A percentile compares a stretch with the other conserved stretches of the same genome.
Evolutionary conservation across 441 rosid species (phyloP).

Genomic region (Adansonia rubrostipa): DNA sequence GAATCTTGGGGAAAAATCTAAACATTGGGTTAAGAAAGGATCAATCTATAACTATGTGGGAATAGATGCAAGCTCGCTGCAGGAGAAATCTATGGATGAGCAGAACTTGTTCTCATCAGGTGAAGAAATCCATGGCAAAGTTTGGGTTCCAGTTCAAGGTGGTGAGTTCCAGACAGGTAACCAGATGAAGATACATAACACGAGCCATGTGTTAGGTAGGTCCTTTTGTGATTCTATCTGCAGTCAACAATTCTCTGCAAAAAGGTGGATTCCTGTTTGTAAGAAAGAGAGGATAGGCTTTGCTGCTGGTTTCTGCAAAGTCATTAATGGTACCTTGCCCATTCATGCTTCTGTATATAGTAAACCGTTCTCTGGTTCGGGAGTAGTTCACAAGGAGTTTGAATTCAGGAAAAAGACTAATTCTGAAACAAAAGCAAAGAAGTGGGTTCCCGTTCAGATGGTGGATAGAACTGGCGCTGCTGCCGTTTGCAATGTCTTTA

Average conservation of each 20-base stretch:
- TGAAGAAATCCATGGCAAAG: neutral
- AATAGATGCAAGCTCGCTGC: neutral
- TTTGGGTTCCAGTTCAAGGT: constrained; percentile 1
- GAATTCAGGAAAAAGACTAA: constrained; percentile 8
- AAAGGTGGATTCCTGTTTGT: constrained; percentile 23
- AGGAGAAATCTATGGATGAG: neutral
- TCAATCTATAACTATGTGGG: neutral
- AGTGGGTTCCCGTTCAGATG: constrained; percentile 26
- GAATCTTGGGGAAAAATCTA: neutral
- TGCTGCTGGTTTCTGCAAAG: neutral
- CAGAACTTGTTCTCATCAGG: neutral
- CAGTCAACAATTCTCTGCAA: neutral
- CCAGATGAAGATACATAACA: constrained; percentile 14
- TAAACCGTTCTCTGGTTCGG: constrained; percentile 1
- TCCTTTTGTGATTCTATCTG: constrained; percentile 18
- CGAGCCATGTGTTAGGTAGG: constrained; percentile 10
- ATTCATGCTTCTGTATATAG: constrained; percentile 18
- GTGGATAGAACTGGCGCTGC: constrained; percentile 14
- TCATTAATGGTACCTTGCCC: neutral
- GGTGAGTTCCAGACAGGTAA: constrained; percentile 11
- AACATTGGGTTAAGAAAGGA: neutral
- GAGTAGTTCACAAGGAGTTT: neutral
- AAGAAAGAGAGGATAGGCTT: constrained; percentile 6
- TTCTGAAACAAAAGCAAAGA: constrained; percentile 22
- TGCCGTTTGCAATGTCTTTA: neutral